phyloP scores from a whole-genome alignment of 805 yeast species.

The Sugiyamaella lignohabitans region DNA sequence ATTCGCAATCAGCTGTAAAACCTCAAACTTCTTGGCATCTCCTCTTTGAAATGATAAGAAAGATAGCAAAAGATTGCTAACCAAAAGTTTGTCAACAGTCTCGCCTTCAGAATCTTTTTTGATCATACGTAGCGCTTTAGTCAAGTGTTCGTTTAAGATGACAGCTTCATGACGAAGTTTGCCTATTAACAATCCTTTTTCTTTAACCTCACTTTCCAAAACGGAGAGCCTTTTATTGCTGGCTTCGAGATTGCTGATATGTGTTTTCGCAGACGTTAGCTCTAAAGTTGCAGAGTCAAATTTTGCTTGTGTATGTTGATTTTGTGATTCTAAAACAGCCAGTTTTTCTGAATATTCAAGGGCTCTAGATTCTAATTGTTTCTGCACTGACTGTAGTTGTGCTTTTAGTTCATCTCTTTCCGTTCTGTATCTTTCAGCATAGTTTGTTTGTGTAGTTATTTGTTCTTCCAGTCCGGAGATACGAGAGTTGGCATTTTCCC shows the following conservation, averaged over 20 bases:
- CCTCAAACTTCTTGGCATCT: conserved; percentile 92
- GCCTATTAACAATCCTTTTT: conserved; percentile 74
- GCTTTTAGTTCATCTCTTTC: conserved; percentile 20
- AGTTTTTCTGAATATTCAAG: conserved; percentile 9
- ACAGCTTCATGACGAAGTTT: conserved; percentile 93
- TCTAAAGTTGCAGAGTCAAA: conserved; percentile 20
- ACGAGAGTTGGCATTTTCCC: conserved; percentile 16
- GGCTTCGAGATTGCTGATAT: conserved; percentile 33
- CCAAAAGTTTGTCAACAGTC: conserved; percentile 78
- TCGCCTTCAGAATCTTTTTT: conserved; percentile 71
- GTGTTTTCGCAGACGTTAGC: conserved; percentile 16
- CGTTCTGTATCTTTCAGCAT: conserved; percentile 22
- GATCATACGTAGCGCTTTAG: conserved; percentile 83
- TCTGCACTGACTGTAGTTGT: conserved; percentile 29
- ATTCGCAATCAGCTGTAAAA: conserved; percentile 73
- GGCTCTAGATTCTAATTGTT: conserved; percentile 23
- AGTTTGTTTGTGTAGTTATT: conserved; percentile 22
- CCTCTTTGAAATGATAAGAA: conserved; percentile 85
- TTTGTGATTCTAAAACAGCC: conserved; percentile 12
- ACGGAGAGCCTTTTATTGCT: conserved; percentile 28
- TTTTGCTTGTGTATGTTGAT: conserved; percentile 9
- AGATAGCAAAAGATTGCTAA: conserved; percentile 78
- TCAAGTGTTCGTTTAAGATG: conserved; percentile 84
- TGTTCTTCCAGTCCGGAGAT: conserved; percentile 31
- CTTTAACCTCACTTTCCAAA: conserved; percentile 52